Conservation (phyloP, 176 grass and related monocot genomes). For the Triticum monococcum region DNA sequence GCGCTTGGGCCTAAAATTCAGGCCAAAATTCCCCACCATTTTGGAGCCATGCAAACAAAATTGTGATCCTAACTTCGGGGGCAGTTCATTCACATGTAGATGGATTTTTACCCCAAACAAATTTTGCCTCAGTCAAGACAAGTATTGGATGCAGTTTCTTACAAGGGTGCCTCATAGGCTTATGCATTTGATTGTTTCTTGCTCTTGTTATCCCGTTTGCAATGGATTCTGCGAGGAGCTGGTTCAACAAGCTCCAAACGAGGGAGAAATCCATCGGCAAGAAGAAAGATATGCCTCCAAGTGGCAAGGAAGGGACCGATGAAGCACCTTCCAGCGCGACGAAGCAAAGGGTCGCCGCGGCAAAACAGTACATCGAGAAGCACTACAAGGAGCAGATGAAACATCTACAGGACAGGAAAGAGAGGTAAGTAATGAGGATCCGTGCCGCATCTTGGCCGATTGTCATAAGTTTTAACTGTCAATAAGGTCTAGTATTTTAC, state of each 20-base stretch:
- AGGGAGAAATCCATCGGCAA: slow-evolving; percentile 75
- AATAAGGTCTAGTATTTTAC: not conserved
- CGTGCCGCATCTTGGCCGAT: not conserved
- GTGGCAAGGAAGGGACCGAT: slow-evolving; percentile 60
- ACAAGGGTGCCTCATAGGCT: slow-evolving; percentile 6
- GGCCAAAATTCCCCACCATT: slow-evolving; percentile 18
- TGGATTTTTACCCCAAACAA: not conserved
- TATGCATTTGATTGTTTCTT: slow-evolving; percentile 5
- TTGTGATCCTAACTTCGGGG: not conserved
- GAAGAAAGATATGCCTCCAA: slow-evolving; percentile 76
- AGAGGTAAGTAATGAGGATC: slow-evolving; percentile 53
- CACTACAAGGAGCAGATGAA: slow-evolving; percentile 98
- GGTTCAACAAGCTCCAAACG: slow-evolving; percentile 87
- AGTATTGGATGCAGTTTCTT: slow-evolving; percentile 9
- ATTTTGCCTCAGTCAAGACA: slow-evolving; percentile 2
- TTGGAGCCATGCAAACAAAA: slow-evolving; percentile 19
- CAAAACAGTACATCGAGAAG: slow-evolving; percentile 97
- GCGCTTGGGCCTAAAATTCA: not conserved
- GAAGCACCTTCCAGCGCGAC: slow-evolving; percentile 80
- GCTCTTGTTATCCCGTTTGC: not conserved
- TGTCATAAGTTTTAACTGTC: not conserved
- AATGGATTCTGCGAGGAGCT: slow-evolving; percentile 94
- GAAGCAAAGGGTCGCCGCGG: slow-evolving; percentile 69
- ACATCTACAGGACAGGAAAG: slow-evolving; percentile 83
- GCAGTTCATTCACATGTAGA: slow-evolving; percentile 2